phyloP scores from a whole-genome alignment of 176 grass and related monocot species.

The Oropetium thomaeum region DNA sequence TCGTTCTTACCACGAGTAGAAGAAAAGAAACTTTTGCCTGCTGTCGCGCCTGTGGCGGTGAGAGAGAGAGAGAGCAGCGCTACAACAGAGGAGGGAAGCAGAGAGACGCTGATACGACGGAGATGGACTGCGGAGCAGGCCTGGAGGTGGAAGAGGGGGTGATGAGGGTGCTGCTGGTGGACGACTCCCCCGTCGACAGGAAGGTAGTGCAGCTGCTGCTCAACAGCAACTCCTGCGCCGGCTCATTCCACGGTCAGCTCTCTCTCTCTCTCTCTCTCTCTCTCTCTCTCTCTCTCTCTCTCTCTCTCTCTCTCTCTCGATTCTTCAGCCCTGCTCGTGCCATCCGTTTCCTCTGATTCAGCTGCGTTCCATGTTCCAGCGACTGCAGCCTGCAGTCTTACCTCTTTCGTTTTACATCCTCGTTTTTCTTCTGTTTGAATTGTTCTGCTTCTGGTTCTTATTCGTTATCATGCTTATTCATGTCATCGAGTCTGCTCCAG shows the following conservation, averaged over 20 bases:
- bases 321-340: neutral
- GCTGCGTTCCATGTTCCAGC: neutral
- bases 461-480: neutral
- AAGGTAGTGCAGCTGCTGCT: conserved; percentile 68
- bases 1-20: neutral
- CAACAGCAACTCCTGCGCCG: conserved; percentile 56
- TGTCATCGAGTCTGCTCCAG: neutral
- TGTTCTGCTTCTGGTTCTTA: too few species aligned
- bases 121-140: conserved; percentile 15
- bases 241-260: conserved; percentile 59
- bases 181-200: conserved; percentile 85
- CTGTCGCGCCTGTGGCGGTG: neutral
- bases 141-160: conserved; percentile 30
- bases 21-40: neutral
- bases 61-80: neutral
- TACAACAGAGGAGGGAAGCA: neutral
- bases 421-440: neutral
- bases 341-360: neutral
- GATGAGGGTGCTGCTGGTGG: conserved; percentile 80
- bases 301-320: too few species aligned
- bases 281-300: too few species aligned
- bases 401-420: neutral
- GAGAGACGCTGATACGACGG: neutral
- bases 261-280: neutral
- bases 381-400: neutral